These are phyloP conservation scores for Funneliformis caledonium DNA, from an alignment of 371 early-diverging fungal genomes.

Conservation along the genomic window DNA sequence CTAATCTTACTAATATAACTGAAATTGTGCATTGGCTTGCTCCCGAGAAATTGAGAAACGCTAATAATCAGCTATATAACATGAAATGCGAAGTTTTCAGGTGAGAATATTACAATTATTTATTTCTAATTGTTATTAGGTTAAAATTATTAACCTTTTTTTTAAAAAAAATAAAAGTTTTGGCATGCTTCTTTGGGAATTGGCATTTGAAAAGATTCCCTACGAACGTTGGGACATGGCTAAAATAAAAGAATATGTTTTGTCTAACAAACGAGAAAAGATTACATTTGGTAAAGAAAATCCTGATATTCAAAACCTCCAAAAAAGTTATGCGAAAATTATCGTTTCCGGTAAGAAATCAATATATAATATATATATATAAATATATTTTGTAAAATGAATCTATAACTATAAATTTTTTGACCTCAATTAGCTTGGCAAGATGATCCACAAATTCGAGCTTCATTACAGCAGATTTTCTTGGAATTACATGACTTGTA, in stretches of 20 bases:
- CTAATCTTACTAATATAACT: background rate
- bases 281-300: background rate
- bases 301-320: background rate
- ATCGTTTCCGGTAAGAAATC: constrained; percentile 10
- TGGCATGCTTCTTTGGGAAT: constrained; percentile 39
- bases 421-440: constrained; percentile 26
- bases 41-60: constrained; percentile 29
- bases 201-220: constrained; percentile 25
- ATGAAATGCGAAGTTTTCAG: constrained; percentile 37
- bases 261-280: constrained; percentile 10
- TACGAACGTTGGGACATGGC: constrained; percentile 1
- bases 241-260: constrained; percentile 21
- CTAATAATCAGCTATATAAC: constrained; percentile 10
- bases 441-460: constrained; percentile 27
- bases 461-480: constrained; percentile 28
- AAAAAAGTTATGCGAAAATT: constrained; percentile 11
- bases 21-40: constrained; percentile 38
- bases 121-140: background rate
- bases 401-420: background rate
- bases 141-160: background rate
- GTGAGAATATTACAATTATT: background rate
- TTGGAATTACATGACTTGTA: constrained; percentile 1
- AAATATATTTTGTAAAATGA: background rate
- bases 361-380: background rate
- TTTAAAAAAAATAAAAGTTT: background rate